Base-by-base conservation (phyloP, 2,329 filamentous ascomycete species). In the Botrytis fabae region DNA sequence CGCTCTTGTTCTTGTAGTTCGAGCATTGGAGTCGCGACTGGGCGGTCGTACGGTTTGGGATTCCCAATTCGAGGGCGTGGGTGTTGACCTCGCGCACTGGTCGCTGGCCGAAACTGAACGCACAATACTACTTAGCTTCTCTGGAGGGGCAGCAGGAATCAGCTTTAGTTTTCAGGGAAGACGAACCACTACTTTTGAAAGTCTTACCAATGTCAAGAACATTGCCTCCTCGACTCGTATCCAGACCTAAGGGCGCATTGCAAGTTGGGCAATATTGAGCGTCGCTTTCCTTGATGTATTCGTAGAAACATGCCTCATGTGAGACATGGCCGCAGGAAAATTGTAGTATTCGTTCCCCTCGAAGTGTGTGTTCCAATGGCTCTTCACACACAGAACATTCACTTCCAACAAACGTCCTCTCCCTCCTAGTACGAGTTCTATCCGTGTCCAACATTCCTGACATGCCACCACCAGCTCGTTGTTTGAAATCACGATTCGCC, bases 261-360 rank as follows among this genome's bases (percentile, higher is more conserved):
- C 96, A 99, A 76, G 93, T 92, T 42, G 96, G 96, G 83, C 96
- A 99, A 80, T 94, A 95, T 80, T 98, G 94, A 70, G 93, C 93
- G 78, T 98, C 95, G 74, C 95, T 93, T 80, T 98, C 95, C 80
- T 93, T 93, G 79, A 99, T 97, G 81, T 97, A 98, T 83, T 99
- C 96, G 84, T 98, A 98, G 81, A 99, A 98, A 83, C 96, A 99
- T 51, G 95, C 96, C 82, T 98, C 96, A 81, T 99, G 96, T 18
- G 95, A 94, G 74, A 99, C 95, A 83, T 99, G 96, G n/a, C 91
- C 89, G 83, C 96, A 99, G 9, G 95, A 97, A 80, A 99, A 96
- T 81, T 98, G 96, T 71, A 99, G 86, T 75, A 99, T 94, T 77
- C 94, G 91, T 84, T 99, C 96, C 74, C 96, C 96, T 69, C 93